A percentile compares a stretch with the other conserved stretches of the same genome.
These are phyloP conservation scores for Cubamyces sp. DNA, from an alignment of 768 basidiomycete species.

Conservation along the genomic window DNA sequence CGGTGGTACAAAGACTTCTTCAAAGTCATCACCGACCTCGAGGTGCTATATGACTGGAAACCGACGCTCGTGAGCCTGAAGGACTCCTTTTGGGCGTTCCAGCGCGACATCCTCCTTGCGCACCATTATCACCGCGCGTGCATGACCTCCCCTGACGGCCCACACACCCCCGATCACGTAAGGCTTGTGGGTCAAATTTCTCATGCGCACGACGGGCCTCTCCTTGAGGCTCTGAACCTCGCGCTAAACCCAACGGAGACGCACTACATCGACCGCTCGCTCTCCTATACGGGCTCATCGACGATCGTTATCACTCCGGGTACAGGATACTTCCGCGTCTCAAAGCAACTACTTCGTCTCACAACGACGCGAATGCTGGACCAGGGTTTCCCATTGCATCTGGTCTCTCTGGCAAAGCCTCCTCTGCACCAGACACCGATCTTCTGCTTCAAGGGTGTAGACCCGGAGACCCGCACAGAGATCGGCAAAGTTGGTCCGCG, in stretches of 20 bases:
- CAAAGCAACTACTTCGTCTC: conserved; percentile 84
- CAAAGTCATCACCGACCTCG: conserved; percentile 93
- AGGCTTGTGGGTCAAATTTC: conserved; percentile 80
- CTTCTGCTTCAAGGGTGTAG: conserved; percentile 81
- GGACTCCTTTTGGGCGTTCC: conserved; percentile 88
- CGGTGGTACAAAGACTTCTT: conserved; percentile 94
- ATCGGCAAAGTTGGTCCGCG: conserved; percentile 51
- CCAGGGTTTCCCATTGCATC: conserved; percentile 88
- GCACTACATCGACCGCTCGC: conserved; percentile 93
- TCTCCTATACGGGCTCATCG: conserved; percentile 84
- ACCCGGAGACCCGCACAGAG: conserved; percentile 53
- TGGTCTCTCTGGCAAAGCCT: conserved; percentile 87
- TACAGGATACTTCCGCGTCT: conserved; percentile 91
- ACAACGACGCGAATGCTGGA: conserved; percentile 94
- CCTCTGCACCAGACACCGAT: conserved; percentile 94
- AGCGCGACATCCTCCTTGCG: conserved; percentile 86
- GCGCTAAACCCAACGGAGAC: conserved; percentile 91
- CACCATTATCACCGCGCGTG: conserved; percentile 84
- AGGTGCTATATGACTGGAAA: conserved; percentile 87
- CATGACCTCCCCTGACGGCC: conserved; percentile 40
- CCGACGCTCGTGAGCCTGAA: conserved; percentile 85
- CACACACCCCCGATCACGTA: conserved; percentile 44
- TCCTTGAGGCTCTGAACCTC: conserved; percentile 95
- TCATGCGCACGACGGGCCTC: conserved; percentile 90
- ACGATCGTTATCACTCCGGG: conserved; percentile 91